Percentiles rank a stretch among this genome's conserved stretches.
Conservation (phyloP, 2,329 filamentous ascomycete genomes). For the Arthrobotrys musiformis region DNA sequence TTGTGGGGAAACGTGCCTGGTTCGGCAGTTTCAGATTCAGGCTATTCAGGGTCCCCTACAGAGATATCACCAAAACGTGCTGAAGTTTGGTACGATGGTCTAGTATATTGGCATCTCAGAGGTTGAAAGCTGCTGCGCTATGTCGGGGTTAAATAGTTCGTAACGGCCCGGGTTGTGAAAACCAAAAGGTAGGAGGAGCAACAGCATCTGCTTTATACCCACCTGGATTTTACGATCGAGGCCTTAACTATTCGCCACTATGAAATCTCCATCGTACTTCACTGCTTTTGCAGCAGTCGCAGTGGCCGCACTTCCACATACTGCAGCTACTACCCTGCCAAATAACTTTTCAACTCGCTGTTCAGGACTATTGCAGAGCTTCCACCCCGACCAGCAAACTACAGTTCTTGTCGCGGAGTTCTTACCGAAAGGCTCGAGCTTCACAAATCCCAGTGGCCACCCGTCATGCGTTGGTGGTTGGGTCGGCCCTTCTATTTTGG, state of each 20-base stretch:
- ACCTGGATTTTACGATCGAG: not conserved
- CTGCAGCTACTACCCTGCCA: not conserved
- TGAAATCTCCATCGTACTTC: not conserved
- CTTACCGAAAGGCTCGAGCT: slow-evolving; percentile 21
- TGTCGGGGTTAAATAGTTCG: no score
- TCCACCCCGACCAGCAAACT: slow-evolving; percentile 26
- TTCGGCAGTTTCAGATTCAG: slow-evolving; percentile 12
- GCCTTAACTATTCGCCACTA: not conserved
- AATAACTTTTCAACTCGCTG: slow-evolving; percentile 20
- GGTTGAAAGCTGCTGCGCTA: no score
- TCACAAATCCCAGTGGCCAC: slow-evolving; percentile 25
- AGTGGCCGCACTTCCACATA: not conserved
- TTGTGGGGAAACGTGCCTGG: slow-evolving; percentile 14
- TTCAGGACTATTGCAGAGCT: slow-evolving; percentile 20
- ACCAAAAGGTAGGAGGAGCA: not conserved
- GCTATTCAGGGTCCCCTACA: not conserved
- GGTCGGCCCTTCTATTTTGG: not conserved
- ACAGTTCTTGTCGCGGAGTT: slow-evolving; percentile 23
- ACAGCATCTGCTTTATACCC: not conserved
- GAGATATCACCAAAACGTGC: not conserved
- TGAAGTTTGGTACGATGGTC: no score
- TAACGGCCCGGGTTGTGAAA: no score
- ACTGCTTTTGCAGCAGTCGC: not conserved
- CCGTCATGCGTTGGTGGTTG: slow-evolving; percentile 1
- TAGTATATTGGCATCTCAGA: no score